Percentiles rank a stretch among this genome's conserved stretches.
These are phyloP conservation scores for Atalantia buxifolia DNA, from an alignment of 345 rosid genomes.

Conservation along the genomic window DNA sequence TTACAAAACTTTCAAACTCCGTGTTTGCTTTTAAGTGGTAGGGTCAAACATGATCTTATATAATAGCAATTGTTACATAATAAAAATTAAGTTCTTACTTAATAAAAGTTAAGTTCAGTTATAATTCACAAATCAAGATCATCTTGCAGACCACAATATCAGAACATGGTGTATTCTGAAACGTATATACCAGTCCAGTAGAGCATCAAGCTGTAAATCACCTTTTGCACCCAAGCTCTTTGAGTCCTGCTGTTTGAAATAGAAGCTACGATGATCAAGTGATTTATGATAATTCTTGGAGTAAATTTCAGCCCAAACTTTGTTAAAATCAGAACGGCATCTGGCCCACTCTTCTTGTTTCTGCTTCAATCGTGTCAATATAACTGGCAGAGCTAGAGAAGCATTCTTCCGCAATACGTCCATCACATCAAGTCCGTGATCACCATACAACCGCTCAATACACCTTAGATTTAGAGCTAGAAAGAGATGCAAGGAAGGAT, in stretches of 20 bases:
- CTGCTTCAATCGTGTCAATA: slow-evolving; percentile 93
- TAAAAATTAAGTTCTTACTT: background rate
- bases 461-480: slow-evolving; percentile 90
- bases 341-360: slow-evolving; percentile 96
- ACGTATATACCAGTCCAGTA: background rate
- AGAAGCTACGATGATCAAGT: slow-evolving; percentile 96
- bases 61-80: background rate
- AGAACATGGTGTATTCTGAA: background rate
- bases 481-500: slow-evolving; percentile 17
- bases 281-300: slow-evolving; percentile 94
- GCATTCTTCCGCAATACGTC: slow-evolving; percentile 83
- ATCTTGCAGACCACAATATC: background rate
- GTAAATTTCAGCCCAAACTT: slow-evolving; percentile 98
- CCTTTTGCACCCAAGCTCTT: slow-evolving; percentile 95
- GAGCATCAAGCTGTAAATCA: slow-evolving; percentile 22
- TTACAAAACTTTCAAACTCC: background rate
- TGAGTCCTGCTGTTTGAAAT: slow-evolving; percentile 95
- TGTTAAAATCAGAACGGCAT: slow-evolving; percentile 91
- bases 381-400: slow-evolving; percentile 81
- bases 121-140: background rate
- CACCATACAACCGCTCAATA: slow-evolving; percentile 92
- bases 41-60: background rate
- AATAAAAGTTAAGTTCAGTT: background rate
- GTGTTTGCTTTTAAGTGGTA: background rate
- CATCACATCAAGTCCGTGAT: slow-evolving; percentile 97